Base-by-base conservation (phyloP, 192 early-diverging fungal genomes). In the Gaertneriomyces sp. region DNA sequence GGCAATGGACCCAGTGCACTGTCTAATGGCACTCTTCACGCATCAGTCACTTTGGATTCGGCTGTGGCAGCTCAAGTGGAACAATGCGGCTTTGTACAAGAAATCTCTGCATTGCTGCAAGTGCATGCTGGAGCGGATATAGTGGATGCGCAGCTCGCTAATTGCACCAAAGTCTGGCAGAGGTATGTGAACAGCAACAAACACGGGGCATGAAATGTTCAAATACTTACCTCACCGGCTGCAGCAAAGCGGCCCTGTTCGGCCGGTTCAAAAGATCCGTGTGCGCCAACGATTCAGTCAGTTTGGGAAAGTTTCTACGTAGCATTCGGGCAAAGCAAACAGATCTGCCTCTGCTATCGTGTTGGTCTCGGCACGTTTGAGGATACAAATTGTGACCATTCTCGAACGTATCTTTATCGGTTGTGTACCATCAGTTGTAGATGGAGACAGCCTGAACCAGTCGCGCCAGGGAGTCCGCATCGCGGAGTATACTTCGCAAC, bases 231-330 rank as follows among this genome's bases (percentile, higher is more conserved):
- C 16, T 33, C 46, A 12, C 17, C 14, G 52, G 52, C 42, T 64
- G 12, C 39, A 68, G 66, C 58, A 68, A 68, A 68, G 57, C 66
- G 8, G 62, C 62, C 45, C n/a, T 68, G 6, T 68, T 61, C 44
- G 62, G 20, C 58, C 42, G 45, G 10, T 68, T 68, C 42, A 58
- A 49, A 12, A 62, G 52, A 17, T 42, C 19, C 44, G 66, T 57
- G 17, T 12, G 45, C 14, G 55, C 59, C 5, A 42, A 16, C 39
- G 38, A 68, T 47, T 11, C 19, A 7, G 11, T 10, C 39, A 11
- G 42, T 8, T 38, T 65, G 8, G 7, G 12, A 0, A 45, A n/a
- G 49, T 68, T 68, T 12, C 41, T 68, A 5, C 8, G 9, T 10
- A 19, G 14, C 19, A 38, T 68, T 11, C 33, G 45, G 4, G 66